Evolutionary conservation across 352 stramenopile genomes (phyloP), one percentile per base, ranked within the genome.

Genomic region (Elongisporangium anandrum): DNA sequence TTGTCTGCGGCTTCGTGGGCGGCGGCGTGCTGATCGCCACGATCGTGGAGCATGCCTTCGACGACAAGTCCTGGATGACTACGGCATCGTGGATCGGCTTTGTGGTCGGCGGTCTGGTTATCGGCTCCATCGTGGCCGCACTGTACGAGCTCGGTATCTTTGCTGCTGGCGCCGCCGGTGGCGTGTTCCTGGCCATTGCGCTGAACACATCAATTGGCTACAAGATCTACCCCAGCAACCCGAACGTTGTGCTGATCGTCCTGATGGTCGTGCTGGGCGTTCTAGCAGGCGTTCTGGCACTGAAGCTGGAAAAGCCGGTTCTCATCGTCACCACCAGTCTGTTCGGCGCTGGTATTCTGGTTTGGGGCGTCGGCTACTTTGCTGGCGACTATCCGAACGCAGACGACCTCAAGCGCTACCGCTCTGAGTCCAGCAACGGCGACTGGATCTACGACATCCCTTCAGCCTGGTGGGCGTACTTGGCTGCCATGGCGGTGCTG

Each of bases 321-420:
- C 52, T 90, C 8, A 72, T 90, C 49, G 53, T 70, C 10, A 65
- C 79, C 39, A 87, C 79, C n/a, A 81, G 73, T 22, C 54, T 84
- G 16, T 68, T 85, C 48, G 80, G 80, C 48, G 73, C 80, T 0
- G 65, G 63, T 19, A 57, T 84, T 17, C 39, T 80, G 16, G 72
- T 83, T 1, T 87, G 76, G 80, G 80, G 80, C 5, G 50, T 88
- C 13, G 80, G 80, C 34, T 88, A 87, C 67, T 90, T 87, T 54
- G 75, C 69, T 15, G 75, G 80, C 39, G 68, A 85, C 54, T 90
- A 79, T 52, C 75, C 80, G 50, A 72, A 69, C 23, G 62, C 72
- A 16, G 79, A 58, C 52, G 75, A 87, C 64, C 71, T 89, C 51
- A 76, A 76, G 60, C 21, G 56, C 54, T 85, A 86, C 38, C 68